phyloP scores from a whole-genome alignment of 495 filamentous ascomycete species.

The Neohortaea acidophila region DNA sequence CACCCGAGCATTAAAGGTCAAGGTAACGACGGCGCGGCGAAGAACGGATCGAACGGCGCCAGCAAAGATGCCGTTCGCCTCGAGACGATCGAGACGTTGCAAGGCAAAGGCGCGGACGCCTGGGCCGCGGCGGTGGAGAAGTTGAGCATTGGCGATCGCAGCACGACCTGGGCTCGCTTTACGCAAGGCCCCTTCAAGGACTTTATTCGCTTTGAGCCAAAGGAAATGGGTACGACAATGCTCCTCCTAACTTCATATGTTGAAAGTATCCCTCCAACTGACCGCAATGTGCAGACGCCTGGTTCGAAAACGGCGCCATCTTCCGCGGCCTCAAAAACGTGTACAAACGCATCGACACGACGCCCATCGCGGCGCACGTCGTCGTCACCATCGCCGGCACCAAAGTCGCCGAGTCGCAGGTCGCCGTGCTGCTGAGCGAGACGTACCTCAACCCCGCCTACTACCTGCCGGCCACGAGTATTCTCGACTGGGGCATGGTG shows the following conservation, averaged over 20 bases:
- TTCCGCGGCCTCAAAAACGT: slow-evolving; percentile 12
- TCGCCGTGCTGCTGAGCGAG: slow-evolving; percentile 9
- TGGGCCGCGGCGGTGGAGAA: background rate
- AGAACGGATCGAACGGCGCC: no score
- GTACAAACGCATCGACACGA: slow-evolving; percentile 12
- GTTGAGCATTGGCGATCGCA: background rate
- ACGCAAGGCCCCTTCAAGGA: slow-evolving; percentile 1
- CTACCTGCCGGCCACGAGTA: slow-evolving; percentile 10
- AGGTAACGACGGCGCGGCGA: no score
- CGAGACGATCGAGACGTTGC: background rate
- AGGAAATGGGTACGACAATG: slow-evolving; percentile 4
- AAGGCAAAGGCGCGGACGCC: background rate
- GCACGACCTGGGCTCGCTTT: slow-evolving; percentile 10
- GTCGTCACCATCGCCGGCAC: slow-evolving; percentile 9
- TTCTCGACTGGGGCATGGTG: slow-evolving; percentile 4
- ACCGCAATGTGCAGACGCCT: slow-evolving; percentile 3
- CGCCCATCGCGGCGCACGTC: slow-evolving; percentile 4
- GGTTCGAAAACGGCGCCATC: slow-evolving; percentile 9
- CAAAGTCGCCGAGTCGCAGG: slow-evolving; percentile 6
- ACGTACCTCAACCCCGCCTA: slow-evolving; percentile 6
- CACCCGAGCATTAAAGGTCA: slow-evolving; percentile 2
- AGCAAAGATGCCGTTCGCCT: no score
- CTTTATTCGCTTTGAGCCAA: slow-evolving; percentile 6
- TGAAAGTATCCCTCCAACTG: background rate
- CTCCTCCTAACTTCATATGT: no score